These are phyloP conservation scores for Penium margaritaceum DNA, from an alignment of 139 green algal genomes.

Conservation along the genomic window DNA sequence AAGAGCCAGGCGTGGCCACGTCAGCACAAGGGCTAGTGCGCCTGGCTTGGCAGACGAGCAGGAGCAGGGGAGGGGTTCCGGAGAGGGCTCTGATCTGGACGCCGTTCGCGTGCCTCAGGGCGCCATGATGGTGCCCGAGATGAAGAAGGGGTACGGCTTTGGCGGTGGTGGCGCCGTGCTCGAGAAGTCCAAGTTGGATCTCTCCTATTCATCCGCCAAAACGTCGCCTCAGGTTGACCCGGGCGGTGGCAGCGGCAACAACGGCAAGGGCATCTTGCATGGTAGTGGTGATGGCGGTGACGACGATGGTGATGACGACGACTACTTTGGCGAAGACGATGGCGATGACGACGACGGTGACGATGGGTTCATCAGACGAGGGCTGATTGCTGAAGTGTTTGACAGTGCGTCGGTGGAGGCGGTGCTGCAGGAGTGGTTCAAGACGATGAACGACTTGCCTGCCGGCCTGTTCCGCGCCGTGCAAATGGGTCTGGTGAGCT, in stretches of 20 bases:
- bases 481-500: conserved; percentile 85
- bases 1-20: too few relatives aligned
- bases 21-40: too few relatives aligned
- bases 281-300: conserved; percentile 71
- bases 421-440: conserved; percentile 83
- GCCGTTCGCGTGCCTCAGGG: conserved; percentile 7
- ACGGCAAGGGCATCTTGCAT: conserved; percentile 54
- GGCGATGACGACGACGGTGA: conserved; percentile 51
- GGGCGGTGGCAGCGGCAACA: background rate
- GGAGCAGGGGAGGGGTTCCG: too few relatives aligned
- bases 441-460: conserved; percentile 76
- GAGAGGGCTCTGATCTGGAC: too few relatives aligned
- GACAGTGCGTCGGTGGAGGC: conserved; percentile 76
- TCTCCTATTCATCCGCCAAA: conserved; percentile 8
- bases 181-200: conserved; percentile 37
- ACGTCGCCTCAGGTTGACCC: conserved; percentile 3
- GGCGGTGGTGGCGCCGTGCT: conserved; percentile 30
- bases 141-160: conserved; percentile 30
- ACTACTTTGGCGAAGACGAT: conserved; percentile 72
- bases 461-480: conserved; percentile 76
- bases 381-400: conserved; percentile 72
- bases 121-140: conserved; percentile 32
- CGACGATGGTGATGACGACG: conserved; percentile 84
- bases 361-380: conserved; percentile 57
- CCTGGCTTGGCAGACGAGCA: too few relatives aligned